Evolutionary conservation across 805 yeast genomes (phyloP), one percentile per base, ranked within the genome.

Genomic region (Candida hungchunana): DNA sequence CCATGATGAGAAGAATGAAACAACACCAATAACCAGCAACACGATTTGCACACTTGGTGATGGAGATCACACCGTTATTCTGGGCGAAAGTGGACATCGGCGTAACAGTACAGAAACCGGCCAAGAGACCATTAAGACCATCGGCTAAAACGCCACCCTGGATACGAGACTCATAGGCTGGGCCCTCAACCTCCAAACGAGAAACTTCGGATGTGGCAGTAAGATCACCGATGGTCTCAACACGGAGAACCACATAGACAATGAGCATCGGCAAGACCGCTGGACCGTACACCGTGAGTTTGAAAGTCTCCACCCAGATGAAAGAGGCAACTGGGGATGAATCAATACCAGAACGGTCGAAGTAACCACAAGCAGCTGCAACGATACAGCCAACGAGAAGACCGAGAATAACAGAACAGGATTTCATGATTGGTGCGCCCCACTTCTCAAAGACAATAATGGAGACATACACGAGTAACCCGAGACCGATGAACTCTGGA

Each of bases 161-260:
- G 47, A 89, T 72, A 60, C 96, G 70, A 13, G 89, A 75, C 49
- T 88, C 96, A 58, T 82, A 88, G 14, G 70, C 50, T 29, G 75
- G 77, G 45, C 96, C 96, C 55, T 82, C 89, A 39, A 86, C 88
- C 43, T 82, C 87, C 44, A 82, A 65, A 49, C 95, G 69, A 7
- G 95, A 84, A 15, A 89, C 96, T 60, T 88, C 97, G 39, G 86
- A 82, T 27, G 96, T 85, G 24, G 96, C 96, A 21, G 96, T 86
- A 55, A 88, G 81, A 60, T 88, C 96, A 59, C 96, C 96, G 55
- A 88, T 86, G 37, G 95, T 82, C 66, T 89, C 96, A 87, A 87
- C 86, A 76, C 85, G 82, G 49, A 84, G 63, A 18, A 81, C 86
- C 21, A 88, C 68, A 57, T 78, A 88, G 31, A 87, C 81, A 1